These are phyloP conservation scores for Colletotrichum nymphaeae DNA, from an alignment of 2,329 filamentous ascomycete species.

Conservation along the genomic window DNA sequence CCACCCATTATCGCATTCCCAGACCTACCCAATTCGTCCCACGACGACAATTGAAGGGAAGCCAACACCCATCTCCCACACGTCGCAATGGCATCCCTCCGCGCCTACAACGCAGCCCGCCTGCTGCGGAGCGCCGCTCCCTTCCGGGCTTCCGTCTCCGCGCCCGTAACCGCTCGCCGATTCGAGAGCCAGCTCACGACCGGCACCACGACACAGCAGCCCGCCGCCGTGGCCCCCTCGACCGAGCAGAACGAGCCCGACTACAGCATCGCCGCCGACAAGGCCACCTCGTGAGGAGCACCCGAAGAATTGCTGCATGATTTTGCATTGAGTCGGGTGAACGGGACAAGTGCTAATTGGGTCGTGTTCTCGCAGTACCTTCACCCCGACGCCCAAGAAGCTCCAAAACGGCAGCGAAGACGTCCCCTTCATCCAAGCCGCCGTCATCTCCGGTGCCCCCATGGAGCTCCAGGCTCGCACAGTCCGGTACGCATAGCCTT, in stretches of 20 bases:
- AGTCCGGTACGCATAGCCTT: constrained; percentile 76
- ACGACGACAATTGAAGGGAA: constrained; percentile 20
- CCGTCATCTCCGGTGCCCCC: constrained; percentile 90
- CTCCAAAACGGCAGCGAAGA: constrained; percentile 93
- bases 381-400: constrained; percentile 89
- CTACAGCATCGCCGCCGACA: constrained; percentile 84
- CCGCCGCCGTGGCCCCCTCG: constrained; percentile 47
- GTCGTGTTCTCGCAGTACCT: constrained; percentile 70
- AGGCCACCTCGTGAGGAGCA: constrained; percentile 82
- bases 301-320: too few species aligned
- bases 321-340: too few species aligned
- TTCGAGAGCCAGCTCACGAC: constrained; percentile 64
- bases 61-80: neutral
- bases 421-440: constrained; percentile 79
- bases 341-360: constrained; percentile 19
- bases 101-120: constrained; percentile 64
- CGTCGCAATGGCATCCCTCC: constrained; percentile 73
- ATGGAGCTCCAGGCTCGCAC: constrained; percentile 93
- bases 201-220: constrained; percentile 46
- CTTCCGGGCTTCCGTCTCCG: constrained; percentile 48
- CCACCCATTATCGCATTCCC: constrained; percentile 31
- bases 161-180: constrained; percentile 61
- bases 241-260: constrained; percentile 77
- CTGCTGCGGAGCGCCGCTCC: constrained; percentile 61
- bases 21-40: constrained; percentile 10